Evolutionary conservation across 805 yeast species (phyloP).

Genomic region (Saturnispora halmiae): DNA sequence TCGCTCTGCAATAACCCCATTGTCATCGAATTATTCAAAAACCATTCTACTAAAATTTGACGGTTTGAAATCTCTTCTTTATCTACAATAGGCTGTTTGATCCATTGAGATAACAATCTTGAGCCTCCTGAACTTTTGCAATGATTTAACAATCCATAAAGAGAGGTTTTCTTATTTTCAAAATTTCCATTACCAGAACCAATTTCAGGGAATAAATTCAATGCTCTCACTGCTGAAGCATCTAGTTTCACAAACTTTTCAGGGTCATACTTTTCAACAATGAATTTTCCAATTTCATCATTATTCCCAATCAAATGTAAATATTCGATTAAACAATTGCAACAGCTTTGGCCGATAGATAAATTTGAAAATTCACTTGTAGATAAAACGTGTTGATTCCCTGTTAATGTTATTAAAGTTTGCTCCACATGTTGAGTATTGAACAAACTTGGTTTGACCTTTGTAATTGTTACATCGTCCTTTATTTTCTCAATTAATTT

Average conservation of each 20-base stretch:
- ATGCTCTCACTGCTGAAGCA: slow-evolving; percentile 78
- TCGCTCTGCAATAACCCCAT: slow-evolving; percentile 60
- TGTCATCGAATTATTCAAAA: slow-evolving; percentile 60
- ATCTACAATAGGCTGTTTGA: slow-evolving; percentile 86
- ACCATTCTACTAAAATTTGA: slow-evolving; percentile 62
- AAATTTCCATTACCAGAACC: slow-evolving; percentile 24
- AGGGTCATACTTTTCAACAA: slow-evolving; percentile 58
- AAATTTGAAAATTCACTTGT: slow-evolving; percentile 45
- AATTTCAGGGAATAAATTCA: slow-evolving; percentile 69
- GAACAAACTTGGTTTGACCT: slow-evolving; percentile 49
- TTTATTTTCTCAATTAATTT: slow-evolving; percentile 66
- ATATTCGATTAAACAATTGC: slow-evolving; percentile 62
- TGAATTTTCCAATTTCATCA: slow-evolving; percentile 43
- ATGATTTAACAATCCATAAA: slow-evolving; percentile 77
- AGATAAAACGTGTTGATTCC: slow-evolving; percentile 44
- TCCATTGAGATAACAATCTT: slow-evolving; percentile 83
- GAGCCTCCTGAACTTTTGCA: slow-evolving; percentile 90
- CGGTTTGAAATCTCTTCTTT: slow-evolving; percentile 50
- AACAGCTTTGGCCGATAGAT: slow-evolving; percentile 47
- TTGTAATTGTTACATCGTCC: slow-evolving; percentile 66
- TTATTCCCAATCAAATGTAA: slow-evolving; percentile 54
- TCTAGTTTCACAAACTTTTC: slow-evolving; percentile 85
- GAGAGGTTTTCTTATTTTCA: slow-evolving; percentile 37
- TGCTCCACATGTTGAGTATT: slow-evolving; percentile 61
- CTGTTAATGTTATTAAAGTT: slow-evolving; percentile 66